phyloP scores from a whole-genome alignment of 768 basidiomycete species.

The Boletales sp. region DNA sequence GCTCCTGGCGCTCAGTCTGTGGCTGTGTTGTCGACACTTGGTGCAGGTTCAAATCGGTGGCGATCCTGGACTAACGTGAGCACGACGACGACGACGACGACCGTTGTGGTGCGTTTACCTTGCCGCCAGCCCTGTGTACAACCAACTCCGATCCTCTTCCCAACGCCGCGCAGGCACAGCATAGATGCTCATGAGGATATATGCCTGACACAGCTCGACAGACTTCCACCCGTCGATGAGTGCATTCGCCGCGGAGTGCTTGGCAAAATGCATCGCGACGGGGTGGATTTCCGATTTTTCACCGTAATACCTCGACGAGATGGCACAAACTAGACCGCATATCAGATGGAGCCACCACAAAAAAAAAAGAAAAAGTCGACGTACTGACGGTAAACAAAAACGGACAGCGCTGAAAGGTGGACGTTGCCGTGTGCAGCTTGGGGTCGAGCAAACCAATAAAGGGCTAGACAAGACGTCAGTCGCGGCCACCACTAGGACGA shows the following conservation, averaged over 20 bases:
- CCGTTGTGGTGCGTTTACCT: constrained; percentile 39
- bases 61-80: constrained; percentile 49
- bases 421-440: constrained; percentile 73
- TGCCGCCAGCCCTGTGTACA: constrained; percentile 84
- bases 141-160: constrained; percentile 90
- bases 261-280: constrained; percentile 87
- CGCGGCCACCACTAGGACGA: neutral
- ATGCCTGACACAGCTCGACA: constrained; percentile 88
- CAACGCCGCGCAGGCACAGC: constrained; percentile 77
- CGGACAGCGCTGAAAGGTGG: constrained; percentile 79
- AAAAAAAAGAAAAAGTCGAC: constrained; percentile 23
- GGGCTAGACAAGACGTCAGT: constrained; percentile 33
- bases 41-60: constrained; percentile 86
- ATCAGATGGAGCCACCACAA: neutral
- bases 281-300: constrained; percentile 84
- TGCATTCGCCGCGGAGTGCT: constrained; percentile 75
- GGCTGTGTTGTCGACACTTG: constrained; percentile 57
- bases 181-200: constrained; percentile 82
- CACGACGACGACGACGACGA: neutral
- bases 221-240: constrained; percentile 81
- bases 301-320: constrained; percentile 75
- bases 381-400: constrained; percentile 87
- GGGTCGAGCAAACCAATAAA: constrained; percentile 78
- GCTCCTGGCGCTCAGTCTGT: constrained; percentile 70
- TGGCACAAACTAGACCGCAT: constrained; percentile 63